Evolutionary conservation across 805 yeast species (phyloP), one percentile per base, ranked within the genome.

Genomic region (Nakazawaea pomicola): DNA sequence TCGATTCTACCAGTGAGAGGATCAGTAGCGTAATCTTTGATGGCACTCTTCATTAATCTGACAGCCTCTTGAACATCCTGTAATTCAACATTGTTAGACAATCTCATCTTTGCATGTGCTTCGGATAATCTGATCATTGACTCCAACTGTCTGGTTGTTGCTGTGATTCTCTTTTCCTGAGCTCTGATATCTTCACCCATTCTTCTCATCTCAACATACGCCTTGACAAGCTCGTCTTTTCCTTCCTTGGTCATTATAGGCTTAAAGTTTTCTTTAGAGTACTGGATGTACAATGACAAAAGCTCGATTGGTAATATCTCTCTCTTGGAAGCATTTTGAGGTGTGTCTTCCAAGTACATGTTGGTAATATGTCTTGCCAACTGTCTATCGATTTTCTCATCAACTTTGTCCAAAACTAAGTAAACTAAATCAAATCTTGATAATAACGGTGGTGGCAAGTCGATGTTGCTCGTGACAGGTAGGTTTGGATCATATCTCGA

Each of bases 1-100:
- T 93, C 99, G 50, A 93, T 93, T 54, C 93, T 77, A 23, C 99
- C 99, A 0, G 99, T 91, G 27, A 82, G 69, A 18, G 99, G 99
- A 65, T 93, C 99, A 3, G 96, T 93, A 12, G 99, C 99, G 59
- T 93, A 93, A 49, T 93, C 98, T 60, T 93, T 93, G 49, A 93
- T 86, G 11, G 99, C 99, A 3, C 95, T 77, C 52, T 84, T 80
- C 57, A 91, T 93, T 50, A 93, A 70, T 50, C 99, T 75, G 3
- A 90, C 97, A 0, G 98, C 95, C 59, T 93, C 99, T 46, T 73
- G 71, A 5, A 93, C 99, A 60, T 93, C 99, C 21, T 70, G 71
- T 19, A 84, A 68, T 41, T 80, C 83, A 4, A 93, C 99, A 0
- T 52, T 57, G 1, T 70, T 64, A 1, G 91, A 74, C 23, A 93